A percentile compares a stretch with the other conserved stretches of the same genome.
Evolutionary conservation across 2,329 filamentous ascomycete species (phyloP).

Genomic region (Epichloe bromicola): DNA sequence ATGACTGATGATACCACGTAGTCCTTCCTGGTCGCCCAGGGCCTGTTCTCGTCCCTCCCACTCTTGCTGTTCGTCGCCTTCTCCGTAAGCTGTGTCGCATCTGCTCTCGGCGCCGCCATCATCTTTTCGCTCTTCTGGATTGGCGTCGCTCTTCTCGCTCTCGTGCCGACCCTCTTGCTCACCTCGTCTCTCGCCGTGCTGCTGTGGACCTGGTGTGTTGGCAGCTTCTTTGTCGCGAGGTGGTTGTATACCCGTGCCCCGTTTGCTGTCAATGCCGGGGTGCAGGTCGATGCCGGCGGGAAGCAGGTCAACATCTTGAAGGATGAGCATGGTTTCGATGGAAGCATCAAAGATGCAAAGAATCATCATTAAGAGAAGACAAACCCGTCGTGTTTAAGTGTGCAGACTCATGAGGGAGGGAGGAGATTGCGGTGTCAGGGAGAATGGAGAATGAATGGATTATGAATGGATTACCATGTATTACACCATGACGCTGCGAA

Average conservation of each 20-base stretch:
- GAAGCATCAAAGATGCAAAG: conserved; percentile 3
- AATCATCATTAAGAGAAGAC: not conserved
- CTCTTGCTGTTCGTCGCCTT: conserved; percentile 57
- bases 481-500: not conserved
- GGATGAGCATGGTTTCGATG: conserved; percentile 12
- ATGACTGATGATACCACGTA: conserved; percentile 16
- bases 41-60: conserved; percentile 52
- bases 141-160: conserved; percentile 50
- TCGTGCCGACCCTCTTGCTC: conserved; percentile 56
- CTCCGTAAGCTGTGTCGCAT: conserved; percentile 45
- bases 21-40: conserved; percentile 56
- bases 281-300: conserved; percentile 11
- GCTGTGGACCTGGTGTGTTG: conserved; percentile 55
- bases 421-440: not conserved
- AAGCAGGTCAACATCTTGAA: conserved; percentile 10
- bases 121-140: conserved; percentile 56
- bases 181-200: conserved; percentile 49
- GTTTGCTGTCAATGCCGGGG: conserved; percentile 9
- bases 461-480: too few species aligned
- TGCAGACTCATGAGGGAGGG: too few species aligned
- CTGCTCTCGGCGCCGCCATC: conserved; percentile 49
- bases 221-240: conserved; percentile 38
- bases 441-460: not conserved
- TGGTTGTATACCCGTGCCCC: conserved; percentile 30
- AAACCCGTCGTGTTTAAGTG: too few species aligned